Evolutionary conservation across 1,284 basidiomycete species (phyloP), one percentile per base, ranked within the genome.

Genomic region (Cutaneotrichosporon mucoides): DNA sequence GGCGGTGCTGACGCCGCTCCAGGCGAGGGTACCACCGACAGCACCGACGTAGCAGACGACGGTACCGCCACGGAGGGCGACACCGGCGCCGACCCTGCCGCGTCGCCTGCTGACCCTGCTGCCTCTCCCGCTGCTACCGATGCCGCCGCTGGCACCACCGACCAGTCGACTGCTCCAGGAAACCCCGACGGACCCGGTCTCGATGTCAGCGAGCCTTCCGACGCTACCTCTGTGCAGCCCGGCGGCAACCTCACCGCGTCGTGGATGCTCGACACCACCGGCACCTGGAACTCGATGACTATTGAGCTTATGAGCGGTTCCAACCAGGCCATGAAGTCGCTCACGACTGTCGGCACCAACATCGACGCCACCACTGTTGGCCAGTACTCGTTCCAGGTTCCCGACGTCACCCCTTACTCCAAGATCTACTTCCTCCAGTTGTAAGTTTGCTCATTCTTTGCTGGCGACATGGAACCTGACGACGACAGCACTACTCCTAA

Each of bases 351-450:
- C 37, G 73, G 60, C 11, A 66, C 64, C n/a, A 68, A 70, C 44
- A 70, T 78, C 57, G 72, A 78, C 63, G 76, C 50, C 6, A 61
- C 57, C 8, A 70, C 66, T 40, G 56, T 63, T 44, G 58, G 66
- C 6, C 55, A 63, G 33, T 71, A 64, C 55, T 61, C 63, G 15
- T 66, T 68, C 45, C 57, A 53, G 35, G 66, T 65, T 11, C 78
- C 78, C n/a, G 71, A 72, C 16, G 78, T 79, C 33, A 65, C 68
- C 48, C 78, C 78, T 9, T 71, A 75, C 62, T 71, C 76, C 49
- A 68, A 74, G 62, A 79, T 79, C 68, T 79, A 79, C 69, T 79
- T 79, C 66, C 69, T 79, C 60, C 76, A 77, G 64, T 79, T 77
- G 24, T 24, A 24, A 24, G 24, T 24, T 24, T 24, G 24, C 24